Conservation (phyloP, 768 basidiomycete species). For the Phylloporus rhodoxanthus region DNA sequence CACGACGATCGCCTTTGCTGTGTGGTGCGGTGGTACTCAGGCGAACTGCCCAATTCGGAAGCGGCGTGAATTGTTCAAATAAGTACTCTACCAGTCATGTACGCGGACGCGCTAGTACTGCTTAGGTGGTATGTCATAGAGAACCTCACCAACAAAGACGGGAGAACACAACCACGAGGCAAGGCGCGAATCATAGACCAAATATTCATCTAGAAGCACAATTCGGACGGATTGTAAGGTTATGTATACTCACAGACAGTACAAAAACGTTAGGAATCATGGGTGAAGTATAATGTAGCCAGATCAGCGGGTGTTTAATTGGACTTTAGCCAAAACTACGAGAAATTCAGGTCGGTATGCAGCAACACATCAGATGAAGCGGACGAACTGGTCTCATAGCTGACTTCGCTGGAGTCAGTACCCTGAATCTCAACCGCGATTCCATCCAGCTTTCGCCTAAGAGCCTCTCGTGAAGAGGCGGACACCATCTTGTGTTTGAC, state of each 20-base stretch:
- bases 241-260: slow-evolving; percentile 11
- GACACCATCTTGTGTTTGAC: slow-evolving; percentile 91
- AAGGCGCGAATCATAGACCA: not conserved
- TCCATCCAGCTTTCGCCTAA: slow-evolving; percentile 72
- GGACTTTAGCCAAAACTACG: slow-evolving; percentile 17
- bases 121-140: too few species aligned
- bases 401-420: slow-evolving; percentile 69
- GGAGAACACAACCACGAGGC: too few species aligned
- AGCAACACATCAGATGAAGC: not conserved
- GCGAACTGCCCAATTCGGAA: slow-evolving; percentile 27
- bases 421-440: slow-evolving; percentile 82
- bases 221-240: not conserved
- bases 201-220: not conserved
- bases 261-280: slow-evolving; percentile 1
- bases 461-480: slow-evolving; percentile 84
- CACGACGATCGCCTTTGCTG: slow-evolving; percentile 25
- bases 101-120: too few species aligned
- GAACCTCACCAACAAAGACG: too few species aligned
- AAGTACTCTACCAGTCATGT: not conserved
- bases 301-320: slow-evolving; percentile 12
- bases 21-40: slow-evolving; percentile 14
- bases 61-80: not conserved
- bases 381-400: slow-evolving; percentile 58
- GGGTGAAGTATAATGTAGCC: slow-evolving; percentile 6
- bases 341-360: slow-evolving; percentile 4